Conservation (phyloP, 1,139 yeast species). For the Pichia sp. region DNA sequence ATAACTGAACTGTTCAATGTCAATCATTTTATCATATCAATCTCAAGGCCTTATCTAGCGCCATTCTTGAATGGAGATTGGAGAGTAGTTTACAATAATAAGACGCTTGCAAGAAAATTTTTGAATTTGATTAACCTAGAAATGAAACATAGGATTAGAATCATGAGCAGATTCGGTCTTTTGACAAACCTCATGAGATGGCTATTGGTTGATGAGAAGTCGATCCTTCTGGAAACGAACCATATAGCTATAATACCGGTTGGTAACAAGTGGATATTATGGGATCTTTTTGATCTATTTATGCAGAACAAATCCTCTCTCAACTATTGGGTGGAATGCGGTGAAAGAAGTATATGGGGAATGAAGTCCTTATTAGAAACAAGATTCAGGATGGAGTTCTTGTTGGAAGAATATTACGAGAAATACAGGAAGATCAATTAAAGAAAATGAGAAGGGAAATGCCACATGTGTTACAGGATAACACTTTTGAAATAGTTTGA, state of each 20-base stretch:
- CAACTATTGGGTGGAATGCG: slow-evolving; percentile 85
- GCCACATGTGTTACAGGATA: background rate
- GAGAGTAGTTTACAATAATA: slow-evolving; percentile 45
- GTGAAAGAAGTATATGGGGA: slow-evolving; percentile 95
- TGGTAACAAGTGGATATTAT: slow-evolving; percentile 20
- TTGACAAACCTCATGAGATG: slow-evolving; percentile 69
- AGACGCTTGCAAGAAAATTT: slow-evolving; percentile 37
- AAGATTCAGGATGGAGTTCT: slow-evolving; percentile 85
- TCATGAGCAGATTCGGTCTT: slow-evolving; percentile 74
- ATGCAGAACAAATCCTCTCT: slow-evolving; percentile 75
- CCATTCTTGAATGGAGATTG: slow-evolving; percentile 82
- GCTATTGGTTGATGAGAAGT: slow-evolving; percentile 80
- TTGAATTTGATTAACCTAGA: slow-evolving; percentile 55
- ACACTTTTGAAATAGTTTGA: too few species aligned
- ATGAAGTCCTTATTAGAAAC: slow-evolving; percentile 81
- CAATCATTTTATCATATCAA: slow-evolving; percentile 81
- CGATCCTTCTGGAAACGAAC: slow-evolving; percentile 63
- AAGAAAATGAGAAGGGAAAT: background rate
- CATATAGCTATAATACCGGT: slow-evolving; percentile 90
- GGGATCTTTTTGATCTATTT: slow-evolving; percentile 40
- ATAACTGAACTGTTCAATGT: slow-evolving; percentile 91
- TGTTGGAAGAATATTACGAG: slow-evolving; percentile 64
- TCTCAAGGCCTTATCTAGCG: slow-evolving; percentile 90
- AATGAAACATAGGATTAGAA: slow-evolving; percentile 76
- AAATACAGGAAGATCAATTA: slow-evolving; percentile 14